Conservation (phyloP, 805 yeast genomes). For the Soucietia sequanensis region DNA sequence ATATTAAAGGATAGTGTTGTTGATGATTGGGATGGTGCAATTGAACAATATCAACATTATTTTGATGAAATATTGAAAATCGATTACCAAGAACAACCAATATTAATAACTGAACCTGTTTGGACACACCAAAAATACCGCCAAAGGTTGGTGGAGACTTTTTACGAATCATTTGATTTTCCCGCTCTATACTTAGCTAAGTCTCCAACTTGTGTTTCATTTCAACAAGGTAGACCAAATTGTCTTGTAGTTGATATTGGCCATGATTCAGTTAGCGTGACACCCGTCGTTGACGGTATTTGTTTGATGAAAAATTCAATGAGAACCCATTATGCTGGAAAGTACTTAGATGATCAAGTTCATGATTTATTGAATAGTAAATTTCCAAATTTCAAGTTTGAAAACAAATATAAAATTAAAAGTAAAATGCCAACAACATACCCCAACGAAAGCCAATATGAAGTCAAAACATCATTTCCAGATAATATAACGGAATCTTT, state of each 20-base stretch:
- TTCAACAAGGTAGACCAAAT: conserved; percentile 84
- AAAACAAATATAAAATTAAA: conserved; percentile 47
- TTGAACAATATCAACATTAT: conserved; percentile 67
- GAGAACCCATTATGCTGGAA: conserved; percentile 75
- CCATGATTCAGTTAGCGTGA: conserved; percentile 70
- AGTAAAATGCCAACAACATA: conserved; percentile 38
- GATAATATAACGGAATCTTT: conserved; percentile 46
- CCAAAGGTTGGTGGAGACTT: conserved; percentile 64
- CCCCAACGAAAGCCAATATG: conserved; percentile 28
- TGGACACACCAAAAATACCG: conserved; percentile 75
- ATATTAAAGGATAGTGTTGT: conserved; percentile 60
- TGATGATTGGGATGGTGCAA: conserved; percentile 85
- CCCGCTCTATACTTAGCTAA: conserved; percentile 83
- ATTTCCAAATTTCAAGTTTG: conserved; percentile 26
- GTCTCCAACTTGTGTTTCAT: conserved; percentile 83
- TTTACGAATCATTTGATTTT: conserved; percentile 65
- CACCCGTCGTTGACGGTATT: conserved; percentile 83
- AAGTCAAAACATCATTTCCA: conserved; percentile 19
- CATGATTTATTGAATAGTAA: conserved; percentile 35
- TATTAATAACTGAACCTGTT: conserved; percentile 81
- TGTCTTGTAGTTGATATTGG: conserved; percentile 87
- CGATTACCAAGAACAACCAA: conserved; percentile 66
- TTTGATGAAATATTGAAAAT: conserved; percentile 51
- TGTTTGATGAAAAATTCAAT: conserved; percentile 66
- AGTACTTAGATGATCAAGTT: conserved; percentile 57